A percentile compares a stretch with the other conserved stretches of the same genome.
Conservation (phyloP, 2,329 filamentous ascomycete genomes). For the Colletotrichum tofieldiae region DNA sequence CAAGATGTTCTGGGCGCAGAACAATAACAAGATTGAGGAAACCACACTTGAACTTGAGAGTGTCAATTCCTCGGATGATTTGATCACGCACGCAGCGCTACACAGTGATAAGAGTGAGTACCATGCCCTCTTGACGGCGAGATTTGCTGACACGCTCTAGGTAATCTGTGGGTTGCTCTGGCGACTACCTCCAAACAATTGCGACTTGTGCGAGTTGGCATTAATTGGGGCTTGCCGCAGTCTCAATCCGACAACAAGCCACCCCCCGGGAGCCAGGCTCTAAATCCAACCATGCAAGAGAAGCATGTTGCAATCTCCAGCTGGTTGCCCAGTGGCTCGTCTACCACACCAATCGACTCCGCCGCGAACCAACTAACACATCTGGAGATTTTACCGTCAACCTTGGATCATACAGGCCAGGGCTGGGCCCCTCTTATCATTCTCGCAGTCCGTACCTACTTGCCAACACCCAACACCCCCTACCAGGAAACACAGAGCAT, state of each 20-base stretch:
- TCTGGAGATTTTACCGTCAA: constrained; percentile 80
- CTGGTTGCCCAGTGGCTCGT: constrained; percentile 67
- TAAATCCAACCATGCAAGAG: constrained; percentile 70
- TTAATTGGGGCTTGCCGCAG: constrained; percentile 80
- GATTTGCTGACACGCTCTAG: constrained; percentile 27
- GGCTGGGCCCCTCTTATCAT: constrained; percentile 74
- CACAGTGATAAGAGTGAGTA: constrained; percentile 80
- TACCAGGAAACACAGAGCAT: constrained; percentile 80
- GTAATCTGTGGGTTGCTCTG: constrained; percentile 60
- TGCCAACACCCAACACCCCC: constrained; percentile 67
- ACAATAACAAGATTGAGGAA: constrained; percentile 80
- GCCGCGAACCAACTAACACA: constrained; percentile 78
- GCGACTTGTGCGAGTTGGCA: constrained; percentile 79
- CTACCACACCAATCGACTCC: constrained; percentile 61
- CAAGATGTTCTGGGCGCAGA: constrained; percentile 84
- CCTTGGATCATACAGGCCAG: constrained; percentile 72
- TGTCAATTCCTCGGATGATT: constrained; percentile 78
- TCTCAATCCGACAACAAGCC: constrained; percentile 65
- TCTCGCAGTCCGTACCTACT: constrained; percentile 79
- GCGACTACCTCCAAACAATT: constrained; percentile 81
- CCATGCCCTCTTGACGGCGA: constrained; percentile 25
- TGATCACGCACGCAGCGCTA: constrained; percentile 85
- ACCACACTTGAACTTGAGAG: constrained; percentile 82
- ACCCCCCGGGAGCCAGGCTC: constrained; percentile 59
- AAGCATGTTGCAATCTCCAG: constrained; percentile 71